Base-by-base conservation (phyloP, 306 rosid genomes). In the Rosa persica region DNA sequence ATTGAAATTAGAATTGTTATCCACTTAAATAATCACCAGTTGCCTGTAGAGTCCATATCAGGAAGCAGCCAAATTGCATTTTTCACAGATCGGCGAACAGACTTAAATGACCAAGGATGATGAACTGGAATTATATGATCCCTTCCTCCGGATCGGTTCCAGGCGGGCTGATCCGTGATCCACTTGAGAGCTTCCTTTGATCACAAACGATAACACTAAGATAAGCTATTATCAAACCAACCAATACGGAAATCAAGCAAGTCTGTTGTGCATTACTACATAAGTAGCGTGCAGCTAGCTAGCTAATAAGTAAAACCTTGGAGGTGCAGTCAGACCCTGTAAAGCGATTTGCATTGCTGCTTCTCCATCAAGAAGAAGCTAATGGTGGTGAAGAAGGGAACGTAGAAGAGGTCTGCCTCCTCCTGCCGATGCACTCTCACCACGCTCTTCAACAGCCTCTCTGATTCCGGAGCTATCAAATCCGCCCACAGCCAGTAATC, bases 401-500 rank as follows among this genome's bases (percentile, higher is more conserved):
- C 76, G 82, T 95, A 95, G 85, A 95, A 95, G 78, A 95, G 85
- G 73, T 95, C 98, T 6, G 98, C 98, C 51, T 92, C 98, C 79
- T 95, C 92, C 80, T 88, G 97, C 60, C 78, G 80, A 60, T 81
- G 81, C 82, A 92, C 98, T 85, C 98, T 91, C 77, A 88, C 86
- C 25, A 92, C 97, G 38, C 81, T 89, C 76, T 82, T 88, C 81
- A 95, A 51, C 13, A 85, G 84, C 83, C 97, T 88, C 54, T 92
- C 89, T 0, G 95, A 87, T 66, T 89, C 88, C 6, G 97, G 97
- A 58, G 97, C 92, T 13, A 91, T 88, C 83, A 95, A 80, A 82
- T 95, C 98, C 52, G 89, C 89, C 98, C 98, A 95, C 38, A 95
- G 87, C 98, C 98, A 95, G 85, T 88, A 95, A 86, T 95, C 98